Evolutionary conservation across 2,329 filamentous ascomycete genomes (phyloP), one percentile per base, ranked within the genome.

Genomic region (Cercospora zeina): DNA sequence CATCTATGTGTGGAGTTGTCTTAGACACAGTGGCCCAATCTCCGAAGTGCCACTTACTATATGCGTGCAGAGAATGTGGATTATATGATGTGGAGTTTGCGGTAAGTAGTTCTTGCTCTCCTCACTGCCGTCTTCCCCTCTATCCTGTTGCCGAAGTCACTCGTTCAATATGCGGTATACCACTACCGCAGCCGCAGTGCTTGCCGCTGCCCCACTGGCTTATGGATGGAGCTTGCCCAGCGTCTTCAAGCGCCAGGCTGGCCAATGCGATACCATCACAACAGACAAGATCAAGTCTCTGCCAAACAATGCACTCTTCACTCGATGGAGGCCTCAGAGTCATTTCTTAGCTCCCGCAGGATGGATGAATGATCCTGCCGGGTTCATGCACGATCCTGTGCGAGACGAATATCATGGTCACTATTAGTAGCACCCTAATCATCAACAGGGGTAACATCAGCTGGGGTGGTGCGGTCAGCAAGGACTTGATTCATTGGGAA

Each of bases 401-500:
- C 74, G 76, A 34, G 77, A 79, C 31, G 71, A 71, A 1, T 85
- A 84, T 62, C 82, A 85, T 65, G 67, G 84, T 7, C 81, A 80
- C 67, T 85, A 82, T 69, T 82, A 85, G 69, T 83, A 77, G 74
- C 76, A 81, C 67, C 78, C 78, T 1, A 71, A 80, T 53, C 78
- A 75, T 80, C 66, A 78, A 77, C 63, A 80, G 78, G 77, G 78
- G 79, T 66, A 80, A 80, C 63, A 80, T 80, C 39, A 76, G 74
- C 16, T 82, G 79, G 80, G 83, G 82, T 2, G 80, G 84, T 65
- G 81, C 82, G 4, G 81, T 77, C 2, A 83, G 80, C 59, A 76
- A 78, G 53, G 80, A 83, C 60, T 70, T 82, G 54, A 74, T 81
- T 30, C 78, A 77, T 27, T 73, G 71, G 71, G 63, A 72, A 6